Base-by-base conservation (phyloP, 2,329 filamentous ascomycete genomes). In the Podosphaera xanthii region DNA sequence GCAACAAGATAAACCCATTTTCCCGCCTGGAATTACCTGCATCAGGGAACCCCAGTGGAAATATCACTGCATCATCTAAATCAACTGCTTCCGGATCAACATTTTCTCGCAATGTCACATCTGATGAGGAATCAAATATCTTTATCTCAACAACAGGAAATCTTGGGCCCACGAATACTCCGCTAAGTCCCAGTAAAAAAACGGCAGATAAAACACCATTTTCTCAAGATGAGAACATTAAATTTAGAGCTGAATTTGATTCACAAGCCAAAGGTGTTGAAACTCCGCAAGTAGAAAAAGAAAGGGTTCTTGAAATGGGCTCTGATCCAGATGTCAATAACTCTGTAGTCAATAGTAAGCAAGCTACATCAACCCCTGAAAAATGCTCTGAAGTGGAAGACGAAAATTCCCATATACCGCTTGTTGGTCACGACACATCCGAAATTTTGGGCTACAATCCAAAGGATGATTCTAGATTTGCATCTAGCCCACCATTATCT, bases 351-450 rank as follows among this genome's bases (percentile, higher is more conserved):
- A 49, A 38, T 22, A 40, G 40, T 9, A 22, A 57, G 22, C 7
- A 48, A 2, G 35, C n/a, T 35, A 33, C 38, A 7, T 57, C 48
- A 46, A 14, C 48, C 7, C 38, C n/a, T 33, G 55, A 40, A 1
- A 57, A 46, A 57, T 38, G 55, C 12, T 57, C 48, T 33, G 38
- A 46, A 61, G 74, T 71, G 59, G 72, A 75, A 42, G 74, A 73
- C 59, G 71, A 71, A 8, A 74, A 71, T 10, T 63, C 66, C 2
- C 65, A 66, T 57, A 59, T 63, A 35, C 60, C 63, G 49, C 60
- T 59, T 30, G 33, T 59, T 33, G 63, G 63, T 42, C 61, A 36
- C 44, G 61, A 54, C 8, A 65, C 60, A 59, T 44, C 10, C 10
- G n/a, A 7, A 12, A 12, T 12, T 12, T 44, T 14, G 3, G 5